Conservation (phyloP, 225 moss, liverwort and hornwort species). For the Lunularia cruciata region DNA sequence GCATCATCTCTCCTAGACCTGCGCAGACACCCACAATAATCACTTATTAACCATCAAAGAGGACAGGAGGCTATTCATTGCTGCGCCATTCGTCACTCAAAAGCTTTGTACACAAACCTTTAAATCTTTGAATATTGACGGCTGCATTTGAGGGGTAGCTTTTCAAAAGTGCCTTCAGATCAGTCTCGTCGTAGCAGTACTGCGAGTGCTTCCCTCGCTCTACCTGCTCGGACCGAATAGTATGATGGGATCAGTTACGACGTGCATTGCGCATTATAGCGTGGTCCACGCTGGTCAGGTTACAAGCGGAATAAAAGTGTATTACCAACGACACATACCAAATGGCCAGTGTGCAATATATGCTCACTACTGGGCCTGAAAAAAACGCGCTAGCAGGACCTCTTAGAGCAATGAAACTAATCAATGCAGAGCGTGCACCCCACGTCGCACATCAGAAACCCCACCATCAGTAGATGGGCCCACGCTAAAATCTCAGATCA, state of each 20-base stretch:
- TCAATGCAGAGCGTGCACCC: background rate
- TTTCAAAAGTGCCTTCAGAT: constrained; percentile 57
- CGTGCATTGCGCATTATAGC: background rate
- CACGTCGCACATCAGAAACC: background rate
- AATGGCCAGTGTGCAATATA: too few relatives aligned
- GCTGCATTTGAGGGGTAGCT: constrained; percentile 70
- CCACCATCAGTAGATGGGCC: background rate
- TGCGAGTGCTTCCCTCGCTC: constrained; percentile 84
- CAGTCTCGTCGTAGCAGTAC: constrained; percentile 80
- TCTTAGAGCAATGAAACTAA: background rate
- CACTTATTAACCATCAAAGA: background rate
- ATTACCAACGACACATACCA: too few relatives aligned
- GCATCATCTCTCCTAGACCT: constrained; percentile 99
- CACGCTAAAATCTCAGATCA: too few relatives aligned
- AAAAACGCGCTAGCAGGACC: background rate
- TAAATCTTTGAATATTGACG: constrained; percentile 87
- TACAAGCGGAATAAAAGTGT: too few relatives aligned
- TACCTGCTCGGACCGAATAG: constrained; percentile 45
- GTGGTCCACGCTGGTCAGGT: too few relatives aligned
- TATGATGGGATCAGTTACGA: background rate
- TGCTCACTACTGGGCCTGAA: background rate
- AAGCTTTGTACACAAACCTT: constrained; percentile 44
- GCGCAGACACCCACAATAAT: background rate
- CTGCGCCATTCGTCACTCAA: background rate
- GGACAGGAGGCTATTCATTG: background rate